Conservation (phyloP, 2,329 filamentous ascomycete genomes). For the Lecanicillium sp. region DNA sequence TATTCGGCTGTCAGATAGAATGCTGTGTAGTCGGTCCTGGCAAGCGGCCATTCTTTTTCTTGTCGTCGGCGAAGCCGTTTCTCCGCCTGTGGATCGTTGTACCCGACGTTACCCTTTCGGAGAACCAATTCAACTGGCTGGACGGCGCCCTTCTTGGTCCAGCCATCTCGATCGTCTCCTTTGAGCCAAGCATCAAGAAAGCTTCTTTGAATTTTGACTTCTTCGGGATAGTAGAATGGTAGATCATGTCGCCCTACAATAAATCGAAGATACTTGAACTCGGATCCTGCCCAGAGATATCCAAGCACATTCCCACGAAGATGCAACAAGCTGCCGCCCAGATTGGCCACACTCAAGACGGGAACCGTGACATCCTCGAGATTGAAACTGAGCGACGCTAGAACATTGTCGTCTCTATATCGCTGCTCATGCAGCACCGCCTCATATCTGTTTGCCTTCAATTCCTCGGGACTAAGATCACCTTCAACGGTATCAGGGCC, state of each 20-base stretch:
- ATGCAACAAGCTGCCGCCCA: slow-evolving; percentile 63
- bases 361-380: slow-evolving; percentile 62
- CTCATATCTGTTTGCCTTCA: slow-evolving; percentile 37
- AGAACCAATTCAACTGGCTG: background rate
- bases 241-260: slow-evolving; percentile 64
- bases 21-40: slow-evolving; percentile 55
- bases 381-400: slow-evolving; percentile 56
- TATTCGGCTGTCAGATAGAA: too few species aligned
- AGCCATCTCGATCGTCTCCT: slow-evolving; percentile 53
- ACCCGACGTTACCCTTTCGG: background rate
- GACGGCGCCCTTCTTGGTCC: slow-evolving; percentile 24
- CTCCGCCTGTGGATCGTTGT: background rate
- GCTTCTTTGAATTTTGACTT: slow-evolving; percentile 57
- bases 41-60: slow-evolving; percentile 59
- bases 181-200: slow-evolving; percentile 68
- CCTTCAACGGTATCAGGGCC: slow-evolving; percentile 51
- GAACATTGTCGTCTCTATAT: slow-evolving; percentile 57
- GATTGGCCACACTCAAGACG: slow-evolving; percentile 59
- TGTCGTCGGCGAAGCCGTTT: slow-evolving; percentile 43
- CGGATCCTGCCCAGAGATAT: slow-evolving; percentile 53
- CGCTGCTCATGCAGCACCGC: slow-evolving; percentile 38
- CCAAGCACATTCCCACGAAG: slow-evolving; percentile 62
- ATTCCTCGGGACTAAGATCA: slow-evolving; percentile 43
- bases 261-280: slow-evolving; percentile 61
- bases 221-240: slow-evolving; percentile 63